phyloP scores from a whole-genome alignment of 2,329 filamentous ascomycete genomes.

The Xylariaceae sp. region DNA sequence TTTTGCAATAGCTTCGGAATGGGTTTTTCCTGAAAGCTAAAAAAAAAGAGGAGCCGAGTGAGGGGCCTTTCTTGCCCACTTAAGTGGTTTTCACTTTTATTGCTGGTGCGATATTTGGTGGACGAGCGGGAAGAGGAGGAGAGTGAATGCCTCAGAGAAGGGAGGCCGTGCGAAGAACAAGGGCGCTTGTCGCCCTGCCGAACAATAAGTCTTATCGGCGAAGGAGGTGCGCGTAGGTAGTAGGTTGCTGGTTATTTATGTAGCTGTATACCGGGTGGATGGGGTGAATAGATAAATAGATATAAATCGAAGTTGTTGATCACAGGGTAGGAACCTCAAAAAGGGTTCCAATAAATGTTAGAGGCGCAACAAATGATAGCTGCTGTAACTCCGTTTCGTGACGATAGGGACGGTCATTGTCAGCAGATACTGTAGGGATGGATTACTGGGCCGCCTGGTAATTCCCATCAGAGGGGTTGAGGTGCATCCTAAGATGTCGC shows the following conservation, averaged over 20 bases:
- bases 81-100: too few species aligned
- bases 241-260: too few species aligned
- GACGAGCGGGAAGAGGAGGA: too few species aligned
- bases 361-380: slow-evolving; percentile 37
- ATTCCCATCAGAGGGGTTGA: slow-evolving; percentile 8
- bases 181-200: too few species aligned
- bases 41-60: neutral
- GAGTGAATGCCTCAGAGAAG: too few species aligned
- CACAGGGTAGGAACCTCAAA: slow-evolving; percentile 39
- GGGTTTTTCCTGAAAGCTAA: slow-evolving; percentile 5
- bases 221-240: too few species aligned
- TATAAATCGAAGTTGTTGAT: slow-evolving; percentile 11
- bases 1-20: slow-evolving; percentile 6
- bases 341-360: slow-evolving; percentile 44
- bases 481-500: slow-evolving; percentile 16
- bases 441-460: slow-evolving; percentile 17
- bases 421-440: slow-evolving; percentile 20
- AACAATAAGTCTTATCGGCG: too few species aligned
- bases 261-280: too few species aligned
- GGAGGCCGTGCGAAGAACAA: too few species aligned
- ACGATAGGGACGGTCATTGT: slow-evolving; percentile 40
- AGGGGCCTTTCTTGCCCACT: slow-evolving; percentile 7
- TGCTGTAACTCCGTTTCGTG: slow-evolving; percentile 36
- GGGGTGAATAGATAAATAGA: slow-evolving; percentile 7
- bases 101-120: too few species aligned